A percentile compares a stretch with the other conserved stretches of the same genome.
Evolutionary conservation across 139 green algal species (phyloP).

Genomic region (Nannochloris sp.): DNA sequence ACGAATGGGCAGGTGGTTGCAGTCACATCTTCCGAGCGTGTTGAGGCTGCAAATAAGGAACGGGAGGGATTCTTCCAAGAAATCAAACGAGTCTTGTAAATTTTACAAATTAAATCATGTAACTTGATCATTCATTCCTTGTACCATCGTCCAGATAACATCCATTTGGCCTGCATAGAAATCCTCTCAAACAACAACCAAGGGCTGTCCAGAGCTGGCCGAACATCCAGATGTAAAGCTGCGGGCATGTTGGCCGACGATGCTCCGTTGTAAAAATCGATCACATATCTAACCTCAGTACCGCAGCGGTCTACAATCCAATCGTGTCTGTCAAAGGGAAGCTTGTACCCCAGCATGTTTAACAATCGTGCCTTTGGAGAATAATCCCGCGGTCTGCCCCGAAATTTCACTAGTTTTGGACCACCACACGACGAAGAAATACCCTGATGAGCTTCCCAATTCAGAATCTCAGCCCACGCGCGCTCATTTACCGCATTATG

Average conservation of each 20-base stretch:
- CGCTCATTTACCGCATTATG: conserved; percentile 94
- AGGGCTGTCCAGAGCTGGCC: conserved; percentile 72
- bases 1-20: conserved; percentile 64
- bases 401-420: conserved; percentile 64
- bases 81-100: conserved; percentile 31
- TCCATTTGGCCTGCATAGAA: conserved; percentile 45
- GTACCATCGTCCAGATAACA: conserved; percentile 33
- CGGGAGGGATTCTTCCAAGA: conserved; percentile 64
- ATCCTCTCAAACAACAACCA: conserved; percentile 52
- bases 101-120: neutral
- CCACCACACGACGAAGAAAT: conserved; percentile 39
- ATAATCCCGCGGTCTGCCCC: conserved; percentile 69
- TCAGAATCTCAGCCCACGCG: conserved; percentile 73
- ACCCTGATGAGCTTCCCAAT: conserved; percentile 64
- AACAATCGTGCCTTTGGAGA: conserved; percentile 83
- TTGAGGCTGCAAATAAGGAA: conserved; percentile 38
- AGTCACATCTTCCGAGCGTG: conserved; percentile 63
- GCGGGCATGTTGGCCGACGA: conserved; percentile 49
- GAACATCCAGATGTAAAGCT: conserved; percentile 84
- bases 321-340: conserved; percentile 93
- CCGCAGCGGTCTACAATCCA: conserved; percentile 88
- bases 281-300: conserved; percentile 77
- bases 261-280: conserved; percentile 90
- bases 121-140: conserved; percentile 11
- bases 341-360: conserved; percentile 81